Conservation (phyloP, 2,329 filamentous ascomycete species). For the Colletotrichum limetticola region DNA sequence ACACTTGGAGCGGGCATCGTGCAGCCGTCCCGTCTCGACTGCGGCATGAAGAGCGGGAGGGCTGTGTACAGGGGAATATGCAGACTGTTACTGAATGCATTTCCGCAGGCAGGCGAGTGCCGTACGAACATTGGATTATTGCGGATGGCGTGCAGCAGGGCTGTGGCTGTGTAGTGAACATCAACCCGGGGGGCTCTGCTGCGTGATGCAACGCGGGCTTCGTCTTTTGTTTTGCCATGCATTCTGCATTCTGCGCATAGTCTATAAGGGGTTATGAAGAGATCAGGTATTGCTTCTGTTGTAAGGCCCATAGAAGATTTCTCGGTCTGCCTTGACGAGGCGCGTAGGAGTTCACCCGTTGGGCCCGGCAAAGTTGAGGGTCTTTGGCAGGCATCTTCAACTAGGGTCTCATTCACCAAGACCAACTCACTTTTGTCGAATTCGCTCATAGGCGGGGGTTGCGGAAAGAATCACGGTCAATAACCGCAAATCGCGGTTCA, state of each 20-base stretch:
- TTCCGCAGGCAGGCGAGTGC: neutral
- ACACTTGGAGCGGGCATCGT: neutral
- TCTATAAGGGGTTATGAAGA: no score
- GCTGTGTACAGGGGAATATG: neutral
- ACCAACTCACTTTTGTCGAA: neutral
- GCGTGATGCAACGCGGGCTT: neutral
- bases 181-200: neutral
- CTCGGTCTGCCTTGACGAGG: neutral
- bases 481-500: neutral
- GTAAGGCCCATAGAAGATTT: neutral
- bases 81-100: neutral
- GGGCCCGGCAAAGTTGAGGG: no score
- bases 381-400: neutral
- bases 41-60: slow-evolving; percentile 21
- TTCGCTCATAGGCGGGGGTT: neutral
- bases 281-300: no score
- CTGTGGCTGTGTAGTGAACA: slow-evolving; percentile 22
- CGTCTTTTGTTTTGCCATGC: neutral
- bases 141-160: slow-evolving; percentile 6
- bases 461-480: neutral
- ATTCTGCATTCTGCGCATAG: neutral
- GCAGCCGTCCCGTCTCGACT: neutral
- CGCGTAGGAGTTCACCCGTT: no score
- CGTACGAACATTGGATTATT: neutral
- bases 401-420: neutral